Percentiles rank a stretch among this genome's conserved stretches.
These are phyloP conservation scores for Escallonia herrerae DNA, from an alignment of 129 eudicot genomes.

Conservation along the genomic window DNA sequence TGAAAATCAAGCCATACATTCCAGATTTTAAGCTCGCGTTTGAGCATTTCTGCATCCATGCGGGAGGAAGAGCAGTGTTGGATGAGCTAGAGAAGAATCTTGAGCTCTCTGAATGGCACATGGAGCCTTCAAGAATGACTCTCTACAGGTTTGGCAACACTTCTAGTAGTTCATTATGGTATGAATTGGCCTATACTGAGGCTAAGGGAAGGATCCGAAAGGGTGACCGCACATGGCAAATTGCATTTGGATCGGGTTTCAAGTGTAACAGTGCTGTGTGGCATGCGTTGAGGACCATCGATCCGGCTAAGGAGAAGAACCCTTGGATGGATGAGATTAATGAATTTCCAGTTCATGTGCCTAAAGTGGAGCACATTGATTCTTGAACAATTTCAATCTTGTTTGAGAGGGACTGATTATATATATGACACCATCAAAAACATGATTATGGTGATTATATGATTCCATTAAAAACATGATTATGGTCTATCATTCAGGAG, in stretches of 20 bases:
- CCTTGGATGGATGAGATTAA: constrained; percentile 39
- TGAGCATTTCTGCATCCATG: constrained; percentile 18
- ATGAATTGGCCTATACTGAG: constrained; percentile 21
- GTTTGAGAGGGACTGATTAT: neutral
- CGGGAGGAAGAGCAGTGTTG: constrained; percentile 24
- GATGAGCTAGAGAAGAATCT: constrained; percentile 20
- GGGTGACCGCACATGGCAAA: constrained; percentile 35
- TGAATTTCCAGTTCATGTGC: constrained; percentile 31
- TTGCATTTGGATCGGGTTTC: constrained; percentile 33
- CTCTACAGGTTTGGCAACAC: constrained; percentile 23
- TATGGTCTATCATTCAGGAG: neutral
- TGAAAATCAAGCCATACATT: constrained; percentile 15
- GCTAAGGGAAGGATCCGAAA: constrained; percentile 12
- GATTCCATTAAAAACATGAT: neutral
- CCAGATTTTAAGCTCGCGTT: constrained; percentile 15
- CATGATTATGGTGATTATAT: neutral
- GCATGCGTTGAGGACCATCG: constrained; percentile 23
- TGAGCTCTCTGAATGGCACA: constrained; percentile 8
- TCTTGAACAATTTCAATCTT: neutral
- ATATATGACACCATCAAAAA: neutral
- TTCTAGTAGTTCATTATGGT: constrained; percentile 24
- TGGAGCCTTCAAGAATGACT: constrained; percentile 20
- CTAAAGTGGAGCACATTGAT: constrained; percentile 14
- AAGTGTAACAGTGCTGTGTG: constrained; percentile 36
- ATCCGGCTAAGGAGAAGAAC: constrained; percentile 30